Evolutionary conservation across 495 filamentous ascomycete genomes (phyloP), one percentile per base, ranked within the genome.

Genomic region (Lophiotrema nucula): DNA sequence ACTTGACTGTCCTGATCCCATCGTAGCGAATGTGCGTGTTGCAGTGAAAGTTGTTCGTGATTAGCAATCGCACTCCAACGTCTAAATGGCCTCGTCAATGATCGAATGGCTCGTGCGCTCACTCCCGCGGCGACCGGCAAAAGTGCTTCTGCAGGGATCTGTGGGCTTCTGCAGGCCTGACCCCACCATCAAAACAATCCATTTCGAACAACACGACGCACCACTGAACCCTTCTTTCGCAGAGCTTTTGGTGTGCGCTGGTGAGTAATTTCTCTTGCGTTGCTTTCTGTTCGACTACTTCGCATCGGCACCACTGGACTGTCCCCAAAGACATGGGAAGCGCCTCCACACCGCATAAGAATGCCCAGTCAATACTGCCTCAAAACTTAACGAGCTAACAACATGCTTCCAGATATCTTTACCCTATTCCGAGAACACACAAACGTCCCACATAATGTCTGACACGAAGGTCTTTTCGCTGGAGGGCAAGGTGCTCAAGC

Each of bases 401-500:
- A n/a, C n/a, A n/a, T n/a, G n/a, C n/a, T n/a, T n/a, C n/a, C n/a
- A n/a, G n/a, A n/a, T 35, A 35, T 35, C 31, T 35, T 35, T 35
- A 35, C n/a, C n/a, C 31, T 35, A 8, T 35, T 8, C 8, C 8
- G 31, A 35, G n/a, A 35, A 55, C 35, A 74, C 71, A 15, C 52
- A 19, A 18, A 4, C 47, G n/a, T n/a, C n/a, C n/a, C n/a, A n/a
- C n/a, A 35, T 68, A 66, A 79, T 84, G 81, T 71, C 78, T 68
- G 73, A 76, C 67, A 67, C 76, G 47, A 93, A 89, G 74, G 72
- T 90, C 70, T 97, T 96, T 74, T 90, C 90, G 62, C 85, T 97
- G 68, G 88, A 92, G 71, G 89, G 87, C 76, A 91, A 86, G 74
- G 85, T 86, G 66, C 83, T 97, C 56, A 97, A 93, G 77, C 87